These are phyloP conservation scores for Stephania japonica DNA, from an alignment of 164 flowering plant genomes.

Conservation along the genomic window DNA sequence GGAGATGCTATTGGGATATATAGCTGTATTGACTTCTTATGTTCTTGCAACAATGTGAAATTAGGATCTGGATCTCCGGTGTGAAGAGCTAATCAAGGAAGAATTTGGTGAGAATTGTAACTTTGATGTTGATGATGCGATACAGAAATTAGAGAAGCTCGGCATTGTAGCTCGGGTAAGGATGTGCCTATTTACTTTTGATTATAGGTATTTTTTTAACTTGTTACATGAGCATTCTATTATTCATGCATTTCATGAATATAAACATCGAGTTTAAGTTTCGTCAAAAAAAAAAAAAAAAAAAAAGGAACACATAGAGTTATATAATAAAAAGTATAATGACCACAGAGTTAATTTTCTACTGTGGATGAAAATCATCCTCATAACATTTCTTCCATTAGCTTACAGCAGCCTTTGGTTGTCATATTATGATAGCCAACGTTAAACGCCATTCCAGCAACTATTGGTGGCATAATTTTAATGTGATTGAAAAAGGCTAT, in stretches of 20 bases:
- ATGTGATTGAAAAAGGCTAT: not conserved
- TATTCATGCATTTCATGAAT: too few species aligned
- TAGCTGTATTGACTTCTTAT: not conserved
- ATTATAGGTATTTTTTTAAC: too few species aligned
- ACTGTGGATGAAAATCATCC: not conserved
- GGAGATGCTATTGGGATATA: not conserved
- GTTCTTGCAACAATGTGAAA: slow-evolving; percentile 10
- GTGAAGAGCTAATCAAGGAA: slow-evolving; percentile 68
- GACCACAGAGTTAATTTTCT: too few species aligned
- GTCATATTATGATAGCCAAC: not conserved
- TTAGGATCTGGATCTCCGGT: slow-evolving; percentile 58
- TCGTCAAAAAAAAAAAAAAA: too few species aligned
- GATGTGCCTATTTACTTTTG: not conserved
- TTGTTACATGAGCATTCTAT: too few species aligned
- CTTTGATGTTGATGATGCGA: slow-evolving; percentile 92
- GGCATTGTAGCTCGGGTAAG: slow-evolving; percentile 83
- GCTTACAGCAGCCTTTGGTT: not conserved
- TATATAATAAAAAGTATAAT: too few species aligned
- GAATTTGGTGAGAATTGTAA: slow-evolving; percentile 62
- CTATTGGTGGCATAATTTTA: not conserved
- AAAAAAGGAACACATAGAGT: too few species aligned
- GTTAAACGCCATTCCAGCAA: not conserved
- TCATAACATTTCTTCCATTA: not conserved
- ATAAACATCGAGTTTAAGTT: too few species aligned
- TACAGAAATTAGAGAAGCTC: slow-evolving; percentile 73